Percentiles rank a stretch among this genome's conserved stretches.
These are phyloP conservation scores for Debaryomyces subglobosus DNA, from an alignment of 1,139 yeast genomes.

Conservation along the genomic window DNA sequence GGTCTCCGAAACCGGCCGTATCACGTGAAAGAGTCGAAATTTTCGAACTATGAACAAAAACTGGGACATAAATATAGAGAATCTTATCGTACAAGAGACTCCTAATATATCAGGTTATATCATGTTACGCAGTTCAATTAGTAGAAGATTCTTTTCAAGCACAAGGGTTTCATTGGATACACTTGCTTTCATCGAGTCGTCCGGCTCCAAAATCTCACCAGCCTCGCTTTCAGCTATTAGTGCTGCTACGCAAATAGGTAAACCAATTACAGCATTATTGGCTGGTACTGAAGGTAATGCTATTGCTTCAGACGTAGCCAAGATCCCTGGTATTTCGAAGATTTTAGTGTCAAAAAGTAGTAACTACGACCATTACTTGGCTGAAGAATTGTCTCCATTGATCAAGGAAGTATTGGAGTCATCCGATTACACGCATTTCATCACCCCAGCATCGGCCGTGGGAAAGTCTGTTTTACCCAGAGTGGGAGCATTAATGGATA, in stretches of 20 bases:
- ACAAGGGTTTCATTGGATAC: conserved; percentile 45
- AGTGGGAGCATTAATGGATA: conserved; percentile 80
- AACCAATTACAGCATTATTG: conserved; percentile 65
- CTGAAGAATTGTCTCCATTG: conserved; percentile 69
- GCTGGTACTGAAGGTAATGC: conserved; percentile 56
- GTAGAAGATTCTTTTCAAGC: conserved; percentile 36
- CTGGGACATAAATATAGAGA: neutral
- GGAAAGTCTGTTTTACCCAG: conserved; percentile 90
- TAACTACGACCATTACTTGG: conserved; percentile 58
- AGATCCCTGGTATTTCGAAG: conserved; percentile 45
- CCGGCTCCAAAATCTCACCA: conserved; percentile 56
- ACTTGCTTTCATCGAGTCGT: conserved; percentile 72
- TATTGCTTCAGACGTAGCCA: conserved; percentile 40
- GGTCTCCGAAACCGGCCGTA: conserved; percentile 9
- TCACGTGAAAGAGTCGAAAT: conserved; percentile 8
- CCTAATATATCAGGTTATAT: neutral
- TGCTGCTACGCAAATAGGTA: conserved; percentile 67
- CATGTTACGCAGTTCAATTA: conserved; percentile 23
- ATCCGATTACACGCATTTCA: conserved; percentile 62
- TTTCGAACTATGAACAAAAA: neutral
- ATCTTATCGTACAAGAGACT: neutral
- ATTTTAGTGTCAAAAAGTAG: conserved; percentile 54
- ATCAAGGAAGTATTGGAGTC: conserved; percentile 48
- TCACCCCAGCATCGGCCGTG: conserved; percentile 80
- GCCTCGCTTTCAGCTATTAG: conserved; percentile 66